Evolutionary conservation across 2,329 filamentous ascomycete genomes (phyloP), one percentile per base, ranked within the genome.

Genomic region (Monosporascus sp.): DNA sequence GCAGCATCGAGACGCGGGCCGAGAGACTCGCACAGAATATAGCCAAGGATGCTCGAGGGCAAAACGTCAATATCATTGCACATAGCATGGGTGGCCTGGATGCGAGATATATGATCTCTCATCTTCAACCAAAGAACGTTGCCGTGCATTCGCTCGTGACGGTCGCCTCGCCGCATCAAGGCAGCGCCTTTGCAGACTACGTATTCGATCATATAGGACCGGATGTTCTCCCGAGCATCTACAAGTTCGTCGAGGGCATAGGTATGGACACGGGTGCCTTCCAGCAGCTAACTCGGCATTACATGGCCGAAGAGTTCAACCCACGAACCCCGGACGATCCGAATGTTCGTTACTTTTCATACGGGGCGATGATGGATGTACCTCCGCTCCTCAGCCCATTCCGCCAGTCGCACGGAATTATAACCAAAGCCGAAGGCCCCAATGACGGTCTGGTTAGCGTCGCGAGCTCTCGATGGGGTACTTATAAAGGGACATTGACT

Each of bases 11-110:
- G 66, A 74, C 79, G 55, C 79, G 83, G 52, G 83, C 84, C 25
- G 75, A 76, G 54, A 76, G 76, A 60, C 75, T 87, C n/a, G 76
- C 76, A 35, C 63, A 71, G 57, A 75, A 80, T 57, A 85, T 87
- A 54, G 74, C 74, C 48, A 62, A 68, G 22, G 70, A 68, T 9
- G 74, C 78, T 1, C 60, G 67, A 22, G 75, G 74, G 18, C 73
- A 70, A 55, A 81, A 85, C 49, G 89, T 96, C 59, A 90, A 89
- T 65, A 88, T 96, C 54, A 77, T 91, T 20, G 82, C 82, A 41
- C 88, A 91, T 70, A 81, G 77, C 60, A 86, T 86, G 82, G 82
- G 84, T 48, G 83, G 84, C 2, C 73, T 87, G 3, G 84, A 87
- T 65, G 79, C 82, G 9, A 75, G 84, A 46, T 84, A 85, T 67